Conservation (phyloP, 1,139 yeast genomes). For the Pneumocystis jirovecii region DNA sequence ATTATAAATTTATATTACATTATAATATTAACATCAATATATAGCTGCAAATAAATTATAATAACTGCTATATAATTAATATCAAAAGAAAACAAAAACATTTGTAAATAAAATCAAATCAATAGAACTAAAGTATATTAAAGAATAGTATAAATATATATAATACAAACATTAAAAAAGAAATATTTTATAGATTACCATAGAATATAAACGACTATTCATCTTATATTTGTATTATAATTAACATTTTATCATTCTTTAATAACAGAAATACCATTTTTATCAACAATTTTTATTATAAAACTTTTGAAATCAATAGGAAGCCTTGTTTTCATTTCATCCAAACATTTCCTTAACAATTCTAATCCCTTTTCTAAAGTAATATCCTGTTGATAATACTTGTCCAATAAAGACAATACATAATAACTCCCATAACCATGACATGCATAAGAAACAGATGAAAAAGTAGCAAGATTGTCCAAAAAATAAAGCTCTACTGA, state of each 20-base stretch:
- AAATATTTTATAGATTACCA: too few relatives aligned
- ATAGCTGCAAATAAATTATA: too few relatives aligned
- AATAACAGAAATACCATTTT: conserved; percentile 25
- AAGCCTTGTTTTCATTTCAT: conserved; percentile 73
- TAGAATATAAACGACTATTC: too few relatives aligned
- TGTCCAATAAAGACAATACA: conserved; percentile 77
- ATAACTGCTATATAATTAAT: too few relatives aligned
- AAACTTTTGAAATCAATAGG: conserved; percentile 95
- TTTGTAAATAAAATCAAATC: too few relatives aligned
- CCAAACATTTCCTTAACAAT: conserved; percentile 55
- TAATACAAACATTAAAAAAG: too few relatives aligned
- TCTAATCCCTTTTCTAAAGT: conserved; percentile 63
- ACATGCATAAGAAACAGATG: conserved; percentile 85
- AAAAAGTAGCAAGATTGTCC: conserved; percentile 87
- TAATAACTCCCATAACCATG: conserved; percentile 96
- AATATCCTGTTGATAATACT: conserved; percentile 72
- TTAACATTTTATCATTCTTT: not conserved
- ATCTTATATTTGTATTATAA: too few relatives aligned
- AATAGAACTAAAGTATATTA: too few relatives aligned
- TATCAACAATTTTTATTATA: conserved; percentile 58
- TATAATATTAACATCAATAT: too few relatives aligned
- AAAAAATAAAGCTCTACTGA: conserved; percentile 72
- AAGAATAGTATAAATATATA: too few relatives aligned
- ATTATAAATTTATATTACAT: too few relatives aligned
- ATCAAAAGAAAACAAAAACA: too few relatives aligned